Conservation (phyloP, 345 rosid species). For the Hibiscus mutabilis region DNA sequence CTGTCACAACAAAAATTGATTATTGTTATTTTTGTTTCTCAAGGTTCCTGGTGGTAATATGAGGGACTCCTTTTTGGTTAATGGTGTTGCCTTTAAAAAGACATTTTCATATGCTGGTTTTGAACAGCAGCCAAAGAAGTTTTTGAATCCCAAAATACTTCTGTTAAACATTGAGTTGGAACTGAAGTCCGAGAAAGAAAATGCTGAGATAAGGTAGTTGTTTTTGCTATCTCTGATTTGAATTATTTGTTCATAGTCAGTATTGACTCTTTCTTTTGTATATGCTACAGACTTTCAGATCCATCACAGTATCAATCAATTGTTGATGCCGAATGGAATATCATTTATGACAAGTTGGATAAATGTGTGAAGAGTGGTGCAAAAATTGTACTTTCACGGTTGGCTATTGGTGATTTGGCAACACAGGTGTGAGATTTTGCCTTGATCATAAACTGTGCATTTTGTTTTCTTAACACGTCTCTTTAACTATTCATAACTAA, state of each 20-base stretch:
- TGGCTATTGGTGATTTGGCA: slow-evolving; percentile 97
- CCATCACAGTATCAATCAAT: slow-evolving; percentile 96
- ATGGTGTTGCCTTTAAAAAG: slow-evolving; percentile 98
- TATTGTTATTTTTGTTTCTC: slow-evolving; percentile 9
- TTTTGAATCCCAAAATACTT: slow-evolving; percentile 72
- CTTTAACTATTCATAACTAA: neutral
- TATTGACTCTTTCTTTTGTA: slow-evolving; percentile 14
- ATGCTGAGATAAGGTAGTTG: slow-evolving; percentile 87
- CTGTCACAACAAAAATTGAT: neutral
- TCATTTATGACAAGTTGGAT: slow-evolving; percentile 95
- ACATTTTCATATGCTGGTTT: slow-evolving; percentile 99
- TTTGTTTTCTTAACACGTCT: neutral
- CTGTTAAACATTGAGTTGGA: slow-evolving; percentile 87
- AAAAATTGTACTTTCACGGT: slow-evolving; percentile 89
- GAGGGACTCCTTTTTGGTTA: slow-evolving; percentile 93
- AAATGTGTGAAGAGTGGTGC: slow-evolving; percentile 94
- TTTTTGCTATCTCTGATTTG: slow-evolving; percentile 5
- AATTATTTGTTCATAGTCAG: neutral
- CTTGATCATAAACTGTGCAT: slow-evolving; percentile 7
- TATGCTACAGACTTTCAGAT: slow-evolving; percentile 68
- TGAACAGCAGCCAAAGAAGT: slow-evolving; percentile 98
- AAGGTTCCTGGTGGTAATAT: slow-evolving; percentile 98
- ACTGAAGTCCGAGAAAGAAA: slow-evolving; percentile 98
- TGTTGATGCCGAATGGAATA: slow-evolving; percentile 99
- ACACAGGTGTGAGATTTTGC: slow-evolving; percentile 57